Conservation (phyloP, 2,329 filamentous ascomycete species). For the Penicillium sp. region DNA sequence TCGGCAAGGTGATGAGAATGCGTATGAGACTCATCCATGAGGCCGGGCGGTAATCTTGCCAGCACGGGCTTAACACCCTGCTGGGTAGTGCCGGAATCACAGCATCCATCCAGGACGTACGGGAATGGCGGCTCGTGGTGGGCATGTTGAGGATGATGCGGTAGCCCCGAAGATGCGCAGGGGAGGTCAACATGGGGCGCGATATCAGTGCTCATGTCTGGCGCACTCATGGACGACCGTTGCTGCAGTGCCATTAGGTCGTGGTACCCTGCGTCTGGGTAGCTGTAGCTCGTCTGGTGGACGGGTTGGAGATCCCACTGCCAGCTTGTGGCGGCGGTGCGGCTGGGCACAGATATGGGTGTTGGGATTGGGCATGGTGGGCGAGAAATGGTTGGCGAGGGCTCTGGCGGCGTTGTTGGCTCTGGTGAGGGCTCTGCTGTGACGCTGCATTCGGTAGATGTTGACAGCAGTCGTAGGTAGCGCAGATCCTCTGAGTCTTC, state of each 20-base stretch:
- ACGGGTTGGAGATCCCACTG: constrained; percentile 33
- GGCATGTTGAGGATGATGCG: constrained; percentile 11
- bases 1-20: constrained; percentile 19
- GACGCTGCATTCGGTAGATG: constrained; percentile 38
- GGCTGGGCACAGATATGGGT: constrained; percentile 7
- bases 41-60: constrained; percentile 14
- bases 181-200: constrained; percentile 15
- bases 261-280: constrained; percentile 23
- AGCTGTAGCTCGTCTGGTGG: constrained; percentile 23
- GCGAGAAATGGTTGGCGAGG: constrained; percentile 26
- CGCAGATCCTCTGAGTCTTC: constrained; percentile 39
- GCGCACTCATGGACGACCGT: constrained; percentile 16
- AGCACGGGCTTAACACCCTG: constrained; percentile 18
- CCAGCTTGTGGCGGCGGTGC: constrained; percentile 16
- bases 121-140: constrained; percentile 22
- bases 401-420: constrained; percentile 36
- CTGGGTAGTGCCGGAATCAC: constrained; percentile 11
- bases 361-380: constrained; percentile 18
- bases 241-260: constrained; percentile 22
- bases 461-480: constrained; percentile 38
- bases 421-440: constrained; percentile 43
- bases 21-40: constrained; percentile 10
- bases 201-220: constrained; percentile 20
- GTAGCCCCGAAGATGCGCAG: constrained; percentile 1
- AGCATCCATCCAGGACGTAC: constrained; percentile 25